Base-by-base conservation (phyloP, 2,329 filamentous ascomycete genomes). In the Colletotrichum somersetense region DNA sequence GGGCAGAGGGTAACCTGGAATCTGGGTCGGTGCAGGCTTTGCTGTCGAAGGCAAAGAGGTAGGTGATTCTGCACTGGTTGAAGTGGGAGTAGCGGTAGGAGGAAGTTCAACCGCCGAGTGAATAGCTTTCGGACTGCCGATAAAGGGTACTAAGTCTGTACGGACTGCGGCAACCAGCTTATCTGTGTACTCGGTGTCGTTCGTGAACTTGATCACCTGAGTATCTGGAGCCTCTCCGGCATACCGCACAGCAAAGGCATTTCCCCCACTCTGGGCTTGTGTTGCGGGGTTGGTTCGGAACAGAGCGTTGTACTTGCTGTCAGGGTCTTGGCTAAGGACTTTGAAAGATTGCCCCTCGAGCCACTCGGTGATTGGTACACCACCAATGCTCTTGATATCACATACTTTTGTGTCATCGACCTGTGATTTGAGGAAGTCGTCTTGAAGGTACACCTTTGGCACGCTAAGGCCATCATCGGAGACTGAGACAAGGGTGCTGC, bases 1-100 rank as follows among this genome's bases (percentile, higher is more conserved):
- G 1, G 79, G 78, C 44, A 59, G 66, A 0, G 79, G 79, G 33
- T 77, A 79, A 1, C 78, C 77, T 0, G 38, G 23, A 18, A 79
- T 75, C 10, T 72, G 40, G 1, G 40, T 56, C 8, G 42, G 23
- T n/a, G 33, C 50, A 5, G 70, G 74, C 5, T 38, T n/a, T 5
- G 66, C 53, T 3, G 59, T 14, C 1, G 50, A 26, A 18, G 69
- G 53, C 6, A 53, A 53, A 4, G 68, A 11, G 20, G 44, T 40
- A 0, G 53, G 18, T 12, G 63, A 14, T 2, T 23, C 18, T 1
- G 61, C 66, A 23, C n/a, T 69, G 14, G 67, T 16, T 4, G 62
- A 42, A 7, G 53, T 56, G 10, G 56, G 52, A 11, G 50, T 62
- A 14, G 62, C 46, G 20, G 61, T 63, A 11, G 53, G 26, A 16